Evolutionary conservation across 371 early-diverging fungal species (phyloP), one percentile per base, ranked within the genome.

Genomic region (Blakeslea trispora): DNA sequence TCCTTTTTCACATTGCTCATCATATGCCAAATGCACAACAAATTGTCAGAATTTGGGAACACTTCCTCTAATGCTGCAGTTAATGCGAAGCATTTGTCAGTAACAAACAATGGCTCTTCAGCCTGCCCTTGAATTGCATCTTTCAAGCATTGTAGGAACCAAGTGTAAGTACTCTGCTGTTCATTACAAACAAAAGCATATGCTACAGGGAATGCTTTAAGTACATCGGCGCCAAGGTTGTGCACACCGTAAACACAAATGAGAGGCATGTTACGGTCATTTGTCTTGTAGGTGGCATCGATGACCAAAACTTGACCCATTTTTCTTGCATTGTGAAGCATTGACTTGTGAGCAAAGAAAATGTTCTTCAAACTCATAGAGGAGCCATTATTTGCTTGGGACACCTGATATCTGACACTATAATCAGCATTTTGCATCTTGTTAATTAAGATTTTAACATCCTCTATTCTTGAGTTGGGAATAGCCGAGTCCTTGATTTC

Each of bases 121-220:
- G 3, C 3, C 1, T 37, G 17, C 19, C 9, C 11, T 18, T 17
- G 2, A n/a, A 50, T 1, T 11, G 19, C 18, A n/a, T n/a, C n/a
- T 3, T 50, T 50, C 50, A 50, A 50, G 17, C 3, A 22, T 5
- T 21, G 14, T 5, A 50, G 22, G 35, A 39, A 35, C 50, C 50
- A 50, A 10, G 15, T 11, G 13, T 50, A 50, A 10, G 50, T 50
- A n/a, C 7, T 1, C 21, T 50, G 35, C 22, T 35, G 15, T 21
- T 50, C 50, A 50, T 50, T 15, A 14, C n/a, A 23, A 21, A 50
- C 40, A 18, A 35, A 50, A 39, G 19, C 50, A 39, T 11, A 50
- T 2, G 22, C 50, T 18, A 18, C 22, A 37, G 50, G 39, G 21
- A 50, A 50, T 10, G 21, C 21, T 35, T 18, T 50, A 19, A 50